Conservation (phyloP, 2,329 filamentous ascomycete species). For the Cytospora piceicola region DNA sequence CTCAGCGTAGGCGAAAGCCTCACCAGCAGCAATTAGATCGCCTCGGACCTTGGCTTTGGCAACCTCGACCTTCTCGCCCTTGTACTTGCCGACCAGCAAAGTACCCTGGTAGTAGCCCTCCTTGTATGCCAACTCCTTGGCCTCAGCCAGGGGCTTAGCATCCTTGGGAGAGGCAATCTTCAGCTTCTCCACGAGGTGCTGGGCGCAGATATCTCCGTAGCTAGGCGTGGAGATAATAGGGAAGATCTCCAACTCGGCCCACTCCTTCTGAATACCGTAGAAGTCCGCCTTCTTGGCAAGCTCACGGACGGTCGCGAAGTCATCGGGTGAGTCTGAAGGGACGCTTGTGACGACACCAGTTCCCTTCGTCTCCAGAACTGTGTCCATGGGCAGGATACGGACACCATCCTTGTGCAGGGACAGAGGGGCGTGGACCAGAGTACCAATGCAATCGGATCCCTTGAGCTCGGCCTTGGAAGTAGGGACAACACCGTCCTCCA, state of each 20-base stretch:
- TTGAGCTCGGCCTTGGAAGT: constrained; percentile 75
- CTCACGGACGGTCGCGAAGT: constrained; percentile 87
- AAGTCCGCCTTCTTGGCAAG: constrained; percentile 94
- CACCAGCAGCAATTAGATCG: constrained; percentile 73
- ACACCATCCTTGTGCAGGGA: constrained; percentile 84
- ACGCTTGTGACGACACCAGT: constrained; percentile 96
- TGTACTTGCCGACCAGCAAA: constrained; percentile 84
- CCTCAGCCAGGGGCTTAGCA: constrained; percentile 83
- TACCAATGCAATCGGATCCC: constrained; percentile 82
- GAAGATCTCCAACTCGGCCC: constrained; percentile 87
- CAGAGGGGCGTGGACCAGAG: constrained; percentile 86
- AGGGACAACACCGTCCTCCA: constrained; percentile 69
- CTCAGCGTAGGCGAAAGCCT: constrained; percentile 92
- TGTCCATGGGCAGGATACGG: constrained; percentile 92
- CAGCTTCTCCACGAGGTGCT: constrained; percentile 82
- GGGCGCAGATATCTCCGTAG: constrained; percentile 84
- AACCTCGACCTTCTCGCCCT: constrained; percentile 81
- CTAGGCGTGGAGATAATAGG: constrained; percentile 89
- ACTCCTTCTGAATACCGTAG: constrained; percentile 95
- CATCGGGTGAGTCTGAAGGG: constrained; percentile 93
- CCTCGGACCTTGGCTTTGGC: constrained; percentile 85
- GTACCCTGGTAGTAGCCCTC: constrained; percentile 95
- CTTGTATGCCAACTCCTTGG: constrained; percentile 96
- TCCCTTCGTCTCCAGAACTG: constrained; percentile 88
- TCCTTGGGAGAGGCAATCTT: constrained; percentile 99